Percentiles rank a stretch among this genome's conserved stretches.
These are phyloP conservation scores for Lentithecium fluviatile DNA, from an alignment of 495 filamentous ascomycete genomes.

Conservation along the genomic window DNA sequence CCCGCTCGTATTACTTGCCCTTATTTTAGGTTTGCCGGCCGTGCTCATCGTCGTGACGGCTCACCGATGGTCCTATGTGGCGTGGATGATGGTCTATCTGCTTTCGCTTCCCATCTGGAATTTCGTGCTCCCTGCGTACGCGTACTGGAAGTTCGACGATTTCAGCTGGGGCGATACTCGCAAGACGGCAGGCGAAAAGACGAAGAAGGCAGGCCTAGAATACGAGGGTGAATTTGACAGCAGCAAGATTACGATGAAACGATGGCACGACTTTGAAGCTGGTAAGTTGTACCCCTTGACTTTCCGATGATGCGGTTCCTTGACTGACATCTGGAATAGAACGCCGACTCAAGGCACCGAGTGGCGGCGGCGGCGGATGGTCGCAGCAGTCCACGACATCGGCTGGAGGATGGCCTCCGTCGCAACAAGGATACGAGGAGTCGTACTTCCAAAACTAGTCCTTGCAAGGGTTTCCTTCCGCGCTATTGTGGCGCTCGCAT, in stretches of 20 bases:
- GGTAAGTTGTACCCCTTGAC: constrained; percentile 50
- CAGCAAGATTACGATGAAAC: constrained; percentile 96
- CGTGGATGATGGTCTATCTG: constrained; percentile 97
- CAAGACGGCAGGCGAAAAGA: constrained; percentile 89
- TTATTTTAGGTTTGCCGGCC: constrained; percentile 92
- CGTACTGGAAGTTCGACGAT: constrained; percentile 99
- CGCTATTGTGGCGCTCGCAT: constrained; percentile 22
- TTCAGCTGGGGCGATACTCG: constrained; percentile 99
- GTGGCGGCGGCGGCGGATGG: constrained; percentile 35
- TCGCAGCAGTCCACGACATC: constrained; percentile 42
- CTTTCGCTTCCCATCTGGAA: constrained; percentile 96
- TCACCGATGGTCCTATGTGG: constrained; percentile 88
- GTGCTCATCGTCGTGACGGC: constrained; percentile 93
- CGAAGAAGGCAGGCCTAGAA: constrained; percentile 74
- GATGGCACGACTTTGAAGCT: constrained; percentile 96
- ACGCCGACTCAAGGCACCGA: constrained; percentile 42
- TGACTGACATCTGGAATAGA: constrained; percentile 37
- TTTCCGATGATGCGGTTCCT: constrained; percentile 15
- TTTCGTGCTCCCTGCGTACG: constrained; percentile 88
- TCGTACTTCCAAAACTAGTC: constrained; percentile 39
- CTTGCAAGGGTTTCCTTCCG: background rate
- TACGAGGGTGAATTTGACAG: constrained; percentile 96
- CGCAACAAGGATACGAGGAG: constrained; percentile 25
- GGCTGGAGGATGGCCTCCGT: constrained; percentile 37
- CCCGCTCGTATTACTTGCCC: constrained; percentile 81